Conservation (phyloP, 83 land plant genomes). For the Picea engelmannii region DNA sequence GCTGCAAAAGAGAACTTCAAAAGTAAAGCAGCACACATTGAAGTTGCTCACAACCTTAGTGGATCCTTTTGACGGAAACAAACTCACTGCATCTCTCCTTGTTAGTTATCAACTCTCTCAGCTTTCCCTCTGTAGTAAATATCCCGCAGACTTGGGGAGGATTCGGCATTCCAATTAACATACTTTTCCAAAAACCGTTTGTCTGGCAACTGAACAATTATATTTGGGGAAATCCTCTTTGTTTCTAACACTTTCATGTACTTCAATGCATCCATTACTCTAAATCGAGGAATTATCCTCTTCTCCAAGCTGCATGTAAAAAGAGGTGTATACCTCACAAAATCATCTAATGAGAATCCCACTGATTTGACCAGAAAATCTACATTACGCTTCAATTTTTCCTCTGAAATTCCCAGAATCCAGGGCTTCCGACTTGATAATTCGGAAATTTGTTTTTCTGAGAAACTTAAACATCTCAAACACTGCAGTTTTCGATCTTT, state of each 20-base stretch:
- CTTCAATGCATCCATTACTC: constrained; percentile 22
- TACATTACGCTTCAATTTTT: constrained; percentile 14
- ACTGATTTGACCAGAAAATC: constrained; percentile 21
- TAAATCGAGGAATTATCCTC: constrained; percentile 22
- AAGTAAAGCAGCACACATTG: no score
- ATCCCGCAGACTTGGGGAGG: background rate
- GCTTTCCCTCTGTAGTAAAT: constrained; percentile 10
- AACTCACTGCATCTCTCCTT: background rate
- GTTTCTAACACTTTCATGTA: constrained; percentile 12
- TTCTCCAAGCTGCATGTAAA: constrained; percentile 11
- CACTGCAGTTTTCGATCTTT: no score
- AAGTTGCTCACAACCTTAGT: no score
- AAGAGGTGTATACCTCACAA: background rate
- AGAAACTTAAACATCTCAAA: no score
- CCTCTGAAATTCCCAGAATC: background rate
- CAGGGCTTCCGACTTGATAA: background rate
- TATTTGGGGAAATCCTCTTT: background rate
- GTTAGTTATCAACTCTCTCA: no score
- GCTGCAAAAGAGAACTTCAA: no score
- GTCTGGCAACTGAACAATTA: background rate
- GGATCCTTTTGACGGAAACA: background rate
- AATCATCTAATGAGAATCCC: background rate
- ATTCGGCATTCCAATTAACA: constrained; percentile 8
- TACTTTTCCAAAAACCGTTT: constrained; percentile 19
- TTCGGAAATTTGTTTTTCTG: background rate